These are phyloP conservation scores for Capronia epimyces DNA, from an alignment of 2,329 filamentous ascomycete species.

Conservation along the genomic window DNA sequence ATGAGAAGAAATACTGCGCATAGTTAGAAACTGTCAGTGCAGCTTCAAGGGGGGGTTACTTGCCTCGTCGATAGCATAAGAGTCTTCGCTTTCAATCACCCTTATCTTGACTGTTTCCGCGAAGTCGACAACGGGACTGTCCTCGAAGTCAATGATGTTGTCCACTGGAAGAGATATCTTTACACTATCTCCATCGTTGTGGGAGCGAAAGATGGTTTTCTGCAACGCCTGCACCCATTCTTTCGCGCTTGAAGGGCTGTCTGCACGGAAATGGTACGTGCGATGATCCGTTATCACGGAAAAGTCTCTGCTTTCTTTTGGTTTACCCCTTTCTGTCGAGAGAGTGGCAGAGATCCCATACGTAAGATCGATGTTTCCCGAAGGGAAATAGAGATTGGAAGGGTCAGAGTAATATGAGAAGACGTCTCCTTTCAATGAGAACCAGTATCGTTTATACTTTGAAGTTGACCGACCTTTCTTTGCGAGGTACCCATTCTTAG, in stretches of 20 bases:
- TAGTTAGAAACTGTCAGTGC: constrained; percentile 7
- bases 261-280: constrained; percentile 81
- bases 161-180: constrained; percentile 87
- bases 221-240: constrained; percentile 96
- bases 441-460: constrained; percentile 87
- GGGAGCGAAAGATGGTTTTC: constrained; percentile 88
- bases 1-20: constrained; percentile 84
- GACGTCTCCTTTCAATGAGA: constrained; percentile 84
- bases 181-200: constrained; percentile 94
- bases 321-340: constrained; percentile 60
- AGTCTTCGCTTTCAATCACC: constrained; percentile 89
- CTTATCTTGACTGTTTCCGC: constrained; percentile 90
- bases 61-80: constrained; percentile 90
- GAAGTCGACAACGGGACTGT: constrained; percentile 83
- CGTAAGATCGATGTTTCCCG: constrained; percentile 83
- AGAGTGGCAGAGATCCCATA: constrained; percentile 85
- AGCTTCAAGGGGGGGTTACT: constrained; percentile 25
- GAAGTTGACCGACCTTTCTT: constrained; percentile 87
- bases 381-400: constrained; percentile 82
- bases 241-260: constrained; percentile 79
- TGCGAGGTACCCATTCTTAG: constrained; percentile 80
- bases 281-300: constrained; percentile 74
- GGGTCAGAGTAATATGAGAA: constrained; percentile 82
- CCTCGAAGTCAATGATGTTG: constrained; percentile 88
- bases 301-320: constrained; percentile 70